A percentile compares a stretch with the other conserved stretches of the same genome.
Evolutionary conservation across 2,329 filamentous ascomycete species (phyloP).

Genomic region (Camillea tinctor): DNA sequence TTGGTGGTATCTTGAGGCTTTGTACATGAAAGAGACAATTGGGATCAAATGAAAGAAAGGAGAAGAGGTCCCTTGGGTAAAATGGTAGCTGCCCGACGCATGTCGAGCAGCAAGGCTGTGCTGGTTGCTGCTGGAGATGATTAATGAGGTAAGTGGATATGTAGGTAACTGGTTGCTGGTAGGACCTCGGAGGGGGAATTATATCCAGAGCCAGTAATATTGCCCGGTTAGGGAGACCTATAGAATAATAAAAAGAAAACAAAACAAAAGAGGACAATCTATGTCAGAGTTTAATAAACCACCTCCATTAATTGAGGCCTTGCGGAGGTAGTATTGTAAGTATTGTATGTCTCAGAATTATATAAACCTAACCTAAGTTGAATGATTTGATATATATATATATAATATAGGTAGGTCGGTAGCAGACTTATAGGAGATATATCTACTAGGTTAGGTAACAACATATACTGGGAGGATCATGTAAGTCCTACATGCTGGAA

Average conservation of each 20-base stretch:
- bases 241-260: neutral
- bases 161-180: neutral
- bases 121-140: neutral
- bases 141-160: neutral
- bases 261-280: neutral
- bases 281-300: neutral
- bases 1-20: neutral
- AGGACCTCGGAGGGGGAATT: neutral
- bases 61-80: neutral
- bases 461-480: too few relatives aligned
- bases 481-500: too few relatives aligned
- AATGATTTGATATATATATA: too few relatives aligned
- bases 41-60: neutral
- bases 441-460: neutral
- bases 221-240: neutral
- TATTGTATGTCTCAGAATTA: too few relatives aligned
- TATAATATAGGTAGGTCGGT: too few relatives aligned
- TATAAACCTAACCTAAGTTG: too few relatives aligned
- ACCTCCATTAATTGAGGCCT: too few relatives aligned
- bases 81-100: neutral
- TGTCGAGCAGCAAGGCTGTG: neutral
- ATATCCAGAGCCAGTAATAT: neutral
- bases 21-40: neutral
- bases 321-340: too few relatives aligned
- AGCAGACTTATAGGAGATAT: too few relatives aligned